Percentiles rank a stretch among this genome's conserved stretches.
These are phyloP conservation scores for Cubamyces lactineus DNA, from an alignment of 768 basidiomycete genomes.

Conservation along the genomic window DNA sequence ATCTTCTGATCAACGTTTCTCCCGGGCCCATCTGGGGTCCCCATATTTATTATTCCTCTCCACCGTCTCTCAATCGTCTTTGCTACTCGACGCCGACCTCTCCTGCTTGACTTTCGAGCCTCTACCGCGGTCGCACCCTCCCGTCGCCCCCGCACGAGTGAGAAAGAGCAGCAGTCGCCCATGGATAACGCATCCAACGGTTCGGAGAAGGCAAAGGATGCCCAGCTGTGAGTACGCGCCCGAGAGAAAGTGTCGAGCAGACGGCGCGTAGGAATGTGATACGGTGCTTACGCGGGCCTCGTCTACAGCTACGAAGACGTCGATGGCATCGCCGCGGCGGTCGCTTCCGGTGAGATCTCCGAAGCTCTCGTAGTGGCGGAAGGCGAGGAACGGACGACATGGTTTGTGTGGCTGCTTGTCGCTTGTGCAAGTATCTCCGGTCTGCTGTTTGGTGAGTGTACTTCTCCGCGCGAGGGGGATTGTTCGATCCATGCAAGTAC, in stretches of 20 bases:
- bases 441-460: constrained; percentile 67
- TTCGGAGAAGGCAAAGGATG: constrained; percentile 10
- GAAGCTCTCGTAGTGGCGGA: constrained; percentile 63
- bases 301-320: constrained; percentile 7
- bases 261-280: too few species aligned
- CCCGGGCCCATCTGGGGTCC: constrained; percentile 5
- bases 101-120: too few species aligned
- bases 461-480: not conserved
- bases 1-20: constrained; percentile 9
- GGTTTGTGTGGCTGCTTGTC: constrained; percentile 81
- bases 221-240: constrained; percentile 8
- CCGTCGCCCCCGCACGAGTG: not conserved
- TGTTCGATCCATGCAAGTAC: not conserved
- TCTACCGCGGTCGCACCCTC: too few species aligned
- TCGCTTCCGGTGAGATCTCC: constrained; percentile 52
- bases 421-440: constrained; percentile 76
- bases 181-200: constrained; percentile 10
- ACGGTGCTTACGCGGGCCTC: not conserved
- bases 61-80: not conserved
- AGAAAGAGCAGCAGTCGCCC: constrained; percentile 2
- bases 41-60: not conserved
- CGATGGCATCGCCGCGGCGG: constrained; percentile 12
- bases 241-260: too few species aligned
- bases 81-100: constrained; percentile 8
- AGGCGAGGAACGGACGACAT: constrained; percentile 67